Conservation (phyloP, 495 filamentous ascomycete species). For the Penicilliopsis zonata region DNA sequence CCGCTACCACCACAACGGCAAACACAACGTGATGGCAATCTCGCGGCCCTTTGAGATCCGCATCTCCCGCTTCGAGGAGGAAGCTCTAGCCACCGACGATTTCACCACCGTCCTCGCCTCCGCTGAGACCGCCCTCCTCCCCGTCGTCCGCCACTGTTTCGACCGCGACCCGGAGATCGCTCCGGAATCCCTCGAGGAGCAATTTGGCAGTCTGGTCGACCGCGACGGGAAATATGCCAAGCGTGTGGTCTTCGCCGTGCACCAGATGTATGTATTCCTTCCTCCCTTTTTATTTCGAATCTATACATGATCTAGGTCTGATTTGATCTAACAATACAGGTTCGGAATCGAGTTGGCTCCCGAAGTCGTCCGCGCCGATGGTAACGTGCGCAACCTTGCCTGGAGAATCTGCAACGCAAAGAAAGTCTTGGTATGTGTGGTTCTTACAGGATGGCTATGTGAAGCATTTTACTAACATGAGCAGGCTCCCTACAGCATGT, state of each 20-base stretch:
- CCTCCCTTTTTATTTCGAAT: too few species aligned
- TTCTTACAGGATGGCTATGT: too few species aligned
- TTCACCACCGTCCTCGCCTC: constrained; percentile 38
- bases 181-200: constrained; percentile 65
- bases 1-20: constrained; percentile 89
- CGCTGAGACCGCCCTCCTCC: constrained; percentile 66
- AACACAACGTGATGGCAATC: constrained; percentile 93
- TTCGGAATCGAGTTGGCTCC: constrained; percentile 94
- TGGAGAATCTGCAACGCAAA: constrained; percentile 96
- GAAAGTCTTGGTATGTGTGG: constrained; percentile 78
- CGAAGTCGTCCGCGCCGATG: constrained; percentile 86
- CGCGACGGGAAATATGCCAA: constrained; percentile 79
- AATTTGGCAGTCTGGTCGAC: constrained; percentile 72
- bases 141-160: constrained; percentile 80
- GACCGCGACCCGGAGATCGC: constrained; percentile 88
- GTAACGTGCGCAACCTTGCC: constrained; percentile 78
- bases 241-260: constrained; percentile 84
- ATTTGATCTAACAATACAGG: constrained; percentile 19
- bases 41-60: constrained; percentile 87
- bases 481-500: constrained; percentile 38
- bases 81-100: constrained; percentile 40
- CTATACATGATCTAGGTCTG: neutral
- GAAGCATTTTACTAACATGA: too few species aligned
- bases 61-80: constrained; percentile 62
- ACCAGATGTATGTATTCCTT: constrained; percentile 56